Percentiles rank a stretch among this genome's conserved stretches.
These are phyloP conservation scores for Amaranthus cruentus DNA, from an alignment of 148 eudicot species.

Conservation along the genomic window DNA sequence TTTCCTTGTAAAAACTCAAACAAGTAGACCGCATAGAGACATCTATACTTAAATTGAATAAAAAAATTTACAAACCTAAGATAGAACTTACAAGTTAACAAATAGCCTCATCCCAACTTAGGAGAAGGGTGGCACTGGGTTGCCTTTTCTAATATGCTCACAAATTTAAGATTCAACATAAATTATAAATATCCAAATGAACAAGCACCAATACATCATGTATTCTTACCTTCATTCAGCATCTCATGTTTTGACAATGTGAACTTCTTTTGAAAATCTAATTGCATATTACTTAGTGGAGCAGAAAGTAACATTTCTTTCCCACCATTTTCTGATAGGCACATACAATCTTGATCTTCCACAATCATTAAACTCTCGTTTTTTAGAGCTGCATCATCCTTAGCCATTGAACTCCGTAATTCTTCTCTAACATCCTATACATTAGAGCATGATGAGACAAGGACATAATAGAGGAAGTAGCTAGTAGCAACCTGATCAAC, in stretches of 20 bases:
- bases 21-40: background rate
- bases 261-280: slow-evolving; percentile 83
- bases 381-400: slow-evolving; percentile 72
- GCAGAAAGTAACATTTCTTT: slow-evolving; percentile 30
- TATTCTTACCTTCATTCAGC: slow-evolving; percentile 27
- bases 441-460: slow-evolving; percentile 27
- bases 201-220: background rate
- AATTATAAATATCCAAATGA: background rate
- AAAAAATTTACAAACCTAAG: too few species aligned
- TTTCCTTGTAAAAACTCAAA: background rate
- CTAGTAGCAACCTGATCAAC: slow-evolving; percentile 22
- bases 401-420: slow-evolving; percentile 90
- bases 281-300: slow-evolving; percentile 29
- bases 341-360: slow-evolving; percentile 23
- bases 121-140: background rate
- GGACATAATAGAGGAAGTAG: slow-evolving; percentile 18
- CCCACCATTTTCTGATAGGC: slow-evolving; percentile 21
- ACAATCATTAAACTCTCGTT: slow-evolving; percentile 58
- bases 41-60: background rate
- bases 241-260: slow-evolving; percentile 56
- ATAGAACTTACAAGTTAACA: too few species aligned
- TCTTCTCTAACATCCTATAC: slow-evolving; percentile 83
- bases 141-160: background rate
- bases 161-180: background rate
- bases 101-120: background rate